A percentile compares a stretch with the other conserved stretches of the same genome.
These are phyloP conservation scores for Aegilops bicornis DNA, from an alignment of 176 grass and related monocot genomes.

Conservation along the genomic window DNA sequence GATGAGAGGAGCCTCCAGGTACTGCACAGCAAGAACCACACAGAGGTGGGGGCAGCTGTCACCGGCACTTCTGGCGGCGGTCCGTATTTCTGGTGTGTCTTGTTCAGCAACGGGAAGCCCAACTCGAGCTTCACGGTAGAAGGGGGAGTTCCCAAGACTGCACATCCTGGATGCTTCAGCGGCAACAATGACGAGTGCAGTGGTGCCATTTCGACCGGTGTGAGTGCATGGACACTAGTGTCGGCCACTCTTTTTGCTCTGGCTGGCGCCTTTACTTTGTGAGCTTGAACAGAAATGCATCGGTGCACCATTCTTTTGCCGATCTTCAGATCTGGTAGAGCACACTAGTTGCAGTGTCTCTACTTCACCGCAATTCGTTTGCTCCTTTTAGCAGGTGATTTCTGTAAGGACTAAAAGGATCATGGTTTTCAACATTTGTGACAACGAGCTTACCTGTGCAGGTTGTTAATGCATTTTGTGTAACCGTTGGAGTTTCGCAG, in stretches of 20 bases:
- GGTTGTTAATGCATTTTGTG: constrained; percentile 15
- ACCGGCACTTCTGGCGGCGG: constrained; percentile 51
- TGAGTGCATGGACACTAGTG: constrained; percentile 17
- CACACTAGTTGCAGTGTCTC: neutral
- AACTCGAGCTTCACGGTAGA: constrained; percentile 71
- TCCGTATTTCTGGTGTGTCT: constrained; percentile 86
- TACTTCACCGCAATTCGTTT: constrained; percentile 33
- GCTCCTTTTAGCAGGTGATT: constrained; percentile 27
- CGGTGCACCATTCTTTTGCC: constrained; percentile 38
- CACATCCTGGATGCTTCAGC: constrained; percentile 74
- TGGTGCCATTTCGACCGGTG: constrained; percentile 10
- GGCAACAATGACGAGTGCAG: constrained; percentile 80
- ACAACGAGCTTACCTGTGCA: neutral
- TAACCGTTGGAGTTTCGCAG: neutral
- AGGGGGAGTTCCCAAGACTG: constrained; percentile 62
- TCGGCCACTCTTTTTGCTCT: constrained; percentile 13
- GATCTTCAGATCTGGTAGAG: constrained; percentile 13
- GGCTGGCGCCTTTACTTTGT: constrained; percentile 45
- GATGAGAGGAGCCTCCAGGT: constrained; percentile 55
- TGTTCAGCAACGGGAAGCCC: constrained; percentile 78
- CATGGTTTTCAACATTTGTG: constrained; percentile 24
- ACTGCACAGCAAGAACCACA: constrained; percentile 79
- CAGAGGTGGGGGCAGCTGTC: constrained; percentile 64
- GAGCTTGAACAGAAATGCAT: constrained; percentile 16
- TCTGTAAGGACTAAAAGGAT: neutral